Evolutionary conservation across 352 stramenopile genomes (phyloP), one percentile per base, ranked within the genome.

Genomic region (Phytopythium kandeliae): DNA sequence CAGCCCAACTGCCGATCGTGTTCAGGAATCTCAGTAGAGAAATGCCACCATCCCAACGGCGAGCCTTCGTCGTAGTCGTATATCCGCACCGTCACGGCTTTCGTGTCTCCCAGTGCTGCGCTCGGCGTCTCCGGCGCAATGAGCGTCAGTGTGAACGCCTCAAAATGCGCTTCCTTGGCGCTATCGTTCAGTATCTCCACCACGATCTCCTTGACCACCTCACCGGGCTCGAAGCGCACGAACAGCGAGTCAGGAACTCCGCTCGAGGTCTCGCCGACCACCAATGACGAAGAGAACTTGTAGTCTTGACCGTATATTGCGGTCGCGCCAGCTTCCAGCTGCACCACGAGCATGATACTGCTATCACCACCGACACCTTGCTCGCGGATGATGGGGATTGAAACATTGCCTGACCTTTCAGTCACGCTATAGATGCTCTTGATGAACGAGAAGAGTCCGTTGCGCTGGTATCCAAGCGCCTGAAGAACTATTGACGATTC

Each of bases 401-500:
- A 38, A 0, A 88, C 33, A 3, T 42, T 68, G 1, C 48, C 50
- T 0, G 68, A 73, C 42, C 71, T 81, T 28, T 90, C 79, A 0
- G 79, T 85, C 33, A 86, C 54, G 30, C 72, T 87, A 42, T 82
- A 81, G 28, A 74, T 50, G 30, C 62, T 67, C 25, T 57, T 63
- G 0, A 67, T 66, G 24, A 90, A 88, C 3, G 73, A 78, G 16
- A 90, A 88, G 12, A 90, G 48, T 0, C 79, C 79, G 13, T 69
- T 82, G 24, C 57, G 53, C 48, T 90, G 79, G 47, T 87, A 90
- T 1, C 63, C 71, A 11, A 71, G 61, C 3, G 77, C 70, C 41
- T 76, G 62, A 19, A 88, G 67, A 2, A 56, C 46, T 16, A 66
- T 36, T 1, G 69, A 63, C 0, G 60, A 40, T 9, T 63, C 50